Percentiles rank a stretch among this genome's conserved stretches.
Evolutionary conservation across 768 basidiomycete genomes (phyloP).

Genomic region (Hygrophorus pudorinus): DNA sequence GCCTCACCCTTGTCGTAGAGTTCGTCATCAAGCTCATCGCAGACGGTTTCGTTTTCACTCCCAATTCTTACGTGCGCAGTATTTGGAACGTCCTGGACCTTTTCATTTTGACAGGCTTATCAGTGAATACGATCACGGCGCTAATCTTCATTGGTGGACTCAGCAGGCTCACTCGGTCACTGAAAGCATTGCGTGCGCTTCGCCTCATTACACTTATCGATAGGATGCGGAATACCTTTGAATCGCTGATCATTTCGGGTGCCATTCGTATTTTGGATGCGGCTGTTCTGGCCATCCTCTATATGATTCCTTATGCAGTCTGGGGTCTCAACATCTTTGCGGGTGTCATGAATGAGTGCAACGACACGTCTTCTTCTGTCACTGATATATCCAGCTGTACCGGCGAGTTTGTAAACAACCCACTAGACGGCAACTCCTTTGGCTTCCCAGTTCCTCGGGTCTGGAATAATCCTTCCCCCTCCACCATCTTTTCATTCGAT

Average conservation of each 20-base stretch:
- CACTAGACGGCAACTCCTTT: constrained; percentile 50
- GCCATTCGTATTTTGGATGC: constrained; percentile 81
- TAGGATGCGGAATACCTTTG: constrained; percentile 79
- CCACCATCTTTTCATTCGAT: constrained; percentile 85
- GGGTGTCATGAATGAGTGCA: constrained; percentile 78
- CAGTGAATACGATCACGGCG: constrained; percentile 64
- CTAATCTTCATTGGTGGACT: constrained; percentile 71
- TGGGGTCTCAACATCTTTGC: constrained; percentile 94
- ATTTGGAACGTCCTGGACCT: constrained; percentile 93
- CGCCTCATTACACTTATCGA: constrained; percentile 85
- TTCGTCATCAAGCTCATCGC: constrained; percentile 87
- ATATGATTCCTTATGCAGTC: constrained; percentile 87
- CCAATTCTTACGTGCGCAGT: constrained; percentile 84
- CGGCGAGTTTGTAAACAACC: constrained; percentile 56
- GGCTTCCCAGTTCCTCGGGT: constrained; percentile 71
- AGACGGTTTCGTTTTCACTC: constrained; percentile 85
- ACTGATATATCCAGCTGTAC: constrained; percentile 55
- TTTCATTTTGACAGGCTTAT: constrained; percentile 66
- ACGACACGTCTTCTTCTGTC: constrained; percentile 50
- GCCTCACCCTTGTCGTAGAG: constrained; percentile 63
- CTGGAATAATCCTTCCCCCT: constrained; percentile 83
- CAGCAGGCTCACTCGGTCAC: constrained; percentile 69
- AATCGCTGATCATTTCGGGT: constrained; percentile 80
- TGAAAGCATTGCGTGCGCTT: constrained; percentile 84
- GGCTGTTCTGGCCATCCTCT: constrained; percentile 78